Evolutionary conservation across 2,329 filamentous ascomycete genomes (phyloP), one percentile per base, ranked within the genome.

Genomic region (Xylaria multiplex): DNA sequence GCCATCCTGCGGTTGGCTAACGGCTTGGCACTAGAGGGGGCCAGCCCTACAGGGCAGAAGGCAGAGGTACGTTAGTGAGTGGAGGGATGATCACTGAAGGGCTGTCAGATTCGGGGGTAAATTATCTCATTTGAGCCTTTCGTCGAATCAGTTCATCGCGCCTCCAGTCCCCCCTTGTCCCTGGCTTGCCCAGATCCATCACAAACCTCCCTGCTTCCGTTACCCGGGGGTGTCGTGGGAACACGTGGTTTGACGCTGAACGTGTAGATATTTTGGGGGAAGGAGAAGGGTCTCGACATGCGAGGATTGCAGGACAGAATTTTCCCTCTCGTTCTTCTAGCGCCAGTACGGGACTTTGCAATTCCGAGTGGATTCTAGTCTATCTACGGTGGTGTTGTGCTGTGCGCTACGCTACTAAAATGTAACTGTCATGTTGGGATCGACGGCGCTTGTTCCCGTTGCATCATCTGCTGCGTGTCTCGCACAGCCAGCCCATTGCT

Each of bases 41-140:
- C 65, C 66, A 69, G 66, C 66, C 66, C 66, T 69, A 69, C 60
- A 56, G 63, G 66, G 66, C 65, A 62, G 54, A 64, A 48, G 45
- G 37, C 14, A 16, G n/a, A n/a, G 6, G 24, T 52, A 50, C 13
- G 24, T 30, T 19, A 48, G 46, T 14, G 14, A 37, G n/a, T 32
- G 52, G 53, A 43, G 48, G 52, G 53, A 43, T 57, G 45, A 61
- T 60, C 61, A 49, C 57, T 32, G 45, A 56, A 27, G 46, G 48
- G 35, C 45, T 59, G 62, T 64, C 55, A 59, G 65, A 64, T 52
- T 63, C 57, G 52, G 53, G 48, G 59, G 45, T 62, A 59, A 62
- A 59, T 62, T 65, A 62, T 55, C 63, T 62, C 58, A 58, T 65
- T 61, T 58, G 42, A 53, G 13, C 45, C 32, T 27, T 27, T 37